Percentiles rank a stretch among this genome's conserved stretches.
These are phyloP conservation scores for Exophiala alcalophila DNA, from an alignment of 2,329 filamentous ascomycete species.

Conservation along the genomic window DNA sequence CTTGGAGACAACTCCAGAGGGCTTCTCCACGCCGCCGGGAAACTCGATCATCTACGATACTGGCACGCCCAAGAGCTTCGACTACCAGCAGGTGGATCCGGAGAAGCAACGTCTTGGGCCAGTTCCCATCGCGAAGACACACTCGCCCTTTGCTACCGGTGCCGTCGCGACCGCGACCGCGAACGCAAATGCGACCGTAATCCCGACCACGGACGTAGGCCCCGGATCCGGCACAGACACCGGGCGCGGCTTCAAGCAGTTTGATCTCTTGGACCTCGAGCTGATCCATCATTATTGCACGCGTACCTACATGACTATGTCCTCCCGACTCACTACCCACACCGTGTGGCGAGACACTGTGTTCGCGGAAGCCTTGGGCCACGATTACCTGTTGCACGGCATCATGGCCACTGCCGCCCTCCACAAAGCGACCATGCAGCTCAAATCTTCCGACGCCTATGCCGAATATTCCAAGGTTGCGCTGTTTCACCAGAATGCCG, in stretches of 20 bases:
- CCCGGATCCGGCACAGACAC: constrained; percentile 3
- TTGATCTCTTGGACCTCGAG: constrained; percentile 42
- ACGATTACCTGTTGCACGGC: constrained; percentile 44
- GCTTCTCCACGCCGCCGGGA: constrained; percentile 17
- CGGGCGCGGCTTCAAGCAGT: constrained; percentile 10
- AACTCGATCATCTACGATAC: constrained; percentile 17
- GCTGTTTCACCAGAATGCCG: constrained; percentile 29
- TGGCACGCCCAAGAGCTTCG: constrained; percentile 20
- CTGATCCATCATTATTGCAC: constrained; percentile 46
- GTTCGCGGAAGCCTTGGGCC: constrained; percentile 40
- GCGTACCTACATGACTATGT: constrained; percentile 36
- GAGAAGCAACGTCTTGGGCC: constrained; percentile 11
- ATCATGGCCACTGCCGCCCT: constrained; percentile 42
- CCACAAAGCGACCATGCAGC: constrained; percentile 37
- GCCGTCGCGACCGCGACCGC: too few relatives aligned
- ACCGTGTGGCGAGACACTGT: constrained; percentile 42
- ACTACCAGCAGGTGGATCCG: constrained; percentile 20
- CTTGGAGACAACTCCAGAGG: constrained; percentile 23
- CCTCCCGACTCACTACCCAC: constrained; percentile 29
- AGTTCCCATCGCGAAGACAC: constrained; percentile 2
- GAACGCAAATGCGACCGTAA: too few relatives aligned
- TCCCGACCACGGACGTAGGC: background rate
- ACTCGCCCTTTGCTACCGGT: constrained; percentile 5
- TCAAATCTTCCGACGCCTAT: constrained; percentile 26
- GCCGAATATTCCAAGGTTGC: constrained; percentile 30